Evolutionary conservation across 768 basidiomycete genomes (phyloP).

Genomic region (Lentinula guzmanii): DNA sequence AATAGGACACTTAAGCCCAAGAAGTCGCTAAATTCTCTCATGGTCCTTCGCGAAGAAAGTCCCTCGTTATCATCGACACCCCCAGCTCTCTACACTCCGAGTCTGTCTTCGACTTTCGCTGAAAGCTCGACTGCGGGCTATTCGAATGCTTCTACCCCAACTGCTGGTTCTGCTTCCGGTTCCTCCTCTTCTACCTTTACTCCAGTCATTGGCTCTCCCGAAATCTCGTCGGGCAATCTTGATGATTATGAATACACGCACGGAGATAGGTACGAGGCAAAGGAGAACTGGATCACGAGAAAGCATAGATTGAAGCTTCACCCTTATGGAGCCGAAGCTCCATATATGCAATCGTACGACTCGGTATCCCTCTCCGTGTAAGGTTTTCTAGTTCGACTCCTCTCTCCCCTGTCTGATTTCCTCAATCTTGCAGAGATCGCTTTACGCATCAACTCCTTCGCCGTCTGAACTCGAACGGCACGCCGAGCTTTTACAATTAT

Average conservation of each 20-base stretch:
- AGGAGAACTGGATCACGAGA: constrained; percentile 31
- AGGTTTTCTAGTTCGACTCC: constrained; percentile 16
- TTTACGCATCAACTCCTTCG: constrained; percentile 49
- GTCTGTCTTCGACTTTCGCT: neutral
- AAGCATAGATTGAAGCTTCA: constrained; percentile 44
- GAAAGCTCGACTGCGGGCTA: neutral
- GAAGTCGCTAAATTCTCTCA: constrained; percentile 30
- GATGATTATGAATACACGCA: constrained; percentile 15
- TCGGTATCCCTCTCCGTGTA: constrained; percentile 51
- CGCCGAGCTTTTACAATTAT: constrained; percentile 58
- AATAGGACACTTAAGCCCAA: constrained; percentile 25
- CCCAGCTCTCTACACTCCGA: neutral
- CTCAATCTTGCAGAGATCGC: constrained; percentile 43
- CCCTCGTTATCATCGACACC: constrained; percentile 3
- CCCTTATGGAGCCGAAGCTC: constrained; percentile 42
- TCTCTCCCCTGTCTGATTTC: neutral
- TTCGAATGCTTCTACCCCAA: neutral
- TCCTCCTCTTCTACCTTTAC: neutral
- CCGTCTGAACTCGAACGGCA: constrained; percentile 44
- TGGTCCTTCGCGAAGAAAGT: constrained; percentile 12
- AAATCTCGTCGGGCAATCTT: constrained; percentile 8
- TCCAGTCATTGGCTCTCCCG: neutral
- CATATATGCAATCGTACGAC: constrained; percentile 67
- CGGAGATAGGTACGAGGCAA: constrained; percentile 13
- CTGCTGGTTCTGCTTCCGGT: neutral